These are phyloP conservation scores for Rutidosis leptorrhynchoides DNA, from an alignment of 129 eudicot species.

Conservation along the genomic window DNA sequence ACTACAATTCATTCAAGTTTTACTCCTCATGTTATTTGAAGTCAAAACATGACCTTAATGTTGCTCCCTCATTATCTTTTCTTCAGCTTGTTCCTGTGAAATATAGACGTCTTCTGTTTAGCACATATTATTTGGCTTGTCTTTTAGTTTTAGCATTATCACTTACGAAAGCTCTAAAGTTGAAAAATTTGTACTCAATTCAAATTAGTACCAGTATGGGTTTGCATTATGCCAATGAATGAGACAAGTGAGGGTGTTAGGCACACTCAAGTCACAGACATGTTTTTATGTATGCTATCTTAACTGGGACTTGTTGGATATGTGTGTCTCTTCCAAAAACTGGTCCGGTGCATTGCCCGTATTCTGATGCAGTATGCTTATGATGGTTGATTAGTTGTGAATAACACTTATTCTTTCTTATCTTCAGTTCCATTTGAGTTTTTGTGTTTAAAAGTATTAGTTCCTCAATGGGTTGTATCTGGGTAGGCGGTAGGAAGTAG, in stretches of 20 bases:
- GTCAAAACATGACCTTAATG: not conserved
- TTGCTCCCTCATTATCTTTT: not conserved
- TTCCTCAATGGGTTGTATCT: not conserved
- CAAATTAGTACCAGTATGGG: conserved; percentile 5
- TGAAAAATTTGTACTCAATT: not conserved
- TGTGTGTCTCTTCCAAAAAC: not conserved
- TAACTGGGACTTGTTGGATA: not conserved
- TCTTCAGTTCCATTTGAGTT: not conserved
- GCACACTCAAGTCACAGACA: not conserved
- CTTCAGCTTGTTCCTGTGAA: not conserved
- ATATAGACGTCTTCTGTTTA: not conserved
- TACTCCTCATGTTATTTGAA: conserved; percentile 1
- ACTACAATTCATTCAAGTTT: conserved; percentile 2
- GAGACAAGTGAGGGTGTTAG: not conserved
- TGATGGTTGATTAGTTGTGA: not conserved
- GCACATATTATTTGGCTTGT: not conserved
- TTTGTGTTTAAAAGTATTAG: not conserved
- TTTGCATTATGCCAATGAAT: not conserved
- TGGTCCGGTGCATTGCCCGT: not conserved
- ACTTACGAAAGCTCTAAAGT: not conserved
- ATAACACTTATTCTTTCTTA: not conserved
- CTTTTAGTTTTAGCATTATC: not conserved
- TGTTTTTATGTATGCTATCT: not conserved
- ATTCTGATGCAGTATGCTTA: not conserved
- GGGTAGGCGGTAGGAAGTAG: too few relatives aligned